Evolutionary conservation across 441 rosid species (phyloP), one percentile per base, ranked within the genome.

Genomic region (Pelargonium australe): DNA sequence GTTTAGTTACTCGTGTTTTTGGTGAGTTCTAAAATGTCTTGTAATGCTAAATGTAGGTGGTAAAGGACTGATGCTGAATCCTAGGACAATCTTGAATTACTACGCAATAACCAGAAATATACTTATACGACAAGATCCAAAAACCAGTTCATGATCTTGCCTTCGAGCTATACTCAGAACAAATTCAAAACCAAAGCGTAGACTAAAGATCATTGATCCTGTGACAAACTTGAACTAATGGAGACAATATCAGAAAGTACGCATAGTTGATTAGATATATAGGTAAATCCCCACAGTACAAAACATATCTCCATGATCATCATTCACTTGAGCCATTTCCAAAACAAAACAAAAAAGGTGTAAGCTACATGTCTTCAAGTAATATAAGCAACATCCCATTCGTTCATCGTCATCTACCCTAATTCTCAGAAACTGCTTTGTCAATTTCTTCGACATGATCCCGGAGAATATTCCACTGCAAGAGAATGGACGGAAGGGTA

Each of bases 401-500:
- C 8, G 62, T 2, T 19, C 28, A 20, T 19, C 23, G n/a, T 58
- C 31, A 9, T 58, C 63, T 19, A 58, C 4, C 9, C 62, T 57
- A 77, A 40, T 61, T 72, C 53, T 84, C 87, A 53, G 83, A 76
- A 17, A 93, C 82, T 10, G 93, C 96, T 85, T 82, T 83, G 68
- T 93, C 91, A 4, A 93, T 93, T 66, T 79, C 90, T 16, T 78
- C 92, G 0, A 75, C 83, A 37, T 91, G 89, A 77, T 78, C 86
- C 11, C 83, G 77, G 17, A 93, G 93, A 3, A 79, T 66, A 69
- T 85, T 89, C 96, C 98, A 93, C 98, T 93, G 74, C 76, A 81
- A 17, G 71, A 44, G 47, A 62, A 55, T 11, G 57, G 71, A 72
- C 14, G 3, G 13, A 43, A 72, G 13, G 12, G 63, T 58, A 8